phyloP scores from a whole-genome alignment of 1,284 basidiomycete species.

The Papiliotrema flavescens region DNA sequence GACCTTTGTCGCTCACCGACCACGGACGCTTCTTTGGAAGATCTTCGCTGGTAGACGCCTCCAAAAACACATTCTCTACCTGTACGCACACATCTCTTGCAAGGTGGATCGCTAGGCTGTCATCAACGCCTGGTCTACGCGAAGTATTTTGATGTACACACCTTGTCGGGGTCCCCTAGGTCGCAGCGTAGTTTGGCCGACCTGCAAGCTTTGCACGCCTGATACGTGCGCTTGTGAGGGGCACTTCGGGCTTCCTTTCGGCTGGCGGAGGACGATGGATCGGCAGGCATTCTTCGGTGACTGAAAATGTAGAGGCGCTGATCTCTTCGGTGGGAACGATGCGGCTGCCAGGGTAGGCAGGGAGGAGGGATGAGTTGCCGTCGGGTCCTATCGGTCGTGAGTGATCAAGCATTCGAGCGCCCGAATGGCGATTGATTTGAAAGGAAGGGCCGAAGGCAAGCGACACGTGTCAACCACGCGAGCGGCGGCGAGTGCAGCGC shows the following conservation, averaged over 20 bases:
- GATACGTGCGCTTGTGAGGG: not conserved
- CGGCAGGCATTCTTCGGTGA: not conserved
- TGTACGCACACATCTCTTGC: slow-evolving; percentile 15
- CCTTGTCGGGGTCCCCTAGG: not conserved
- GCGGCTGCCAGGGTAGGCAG: too few species aligned
- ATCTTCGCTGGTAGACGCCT: slow-evolving; percentile 4
- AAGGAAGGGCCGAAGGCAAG: too few species aligned
- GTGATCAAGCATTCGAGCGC: too few species aligned
- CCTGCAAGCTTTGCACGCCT: not conserved
- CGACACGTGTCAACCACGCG: too few species aligned
- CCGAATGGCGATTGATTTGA: too few species aligned
- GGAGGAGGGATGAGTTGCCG: too few species aligned
- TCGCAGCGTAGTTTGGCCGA: slow-evolving; percentile 1
- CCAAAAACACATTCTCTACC: slow-evolving; percentile 16
- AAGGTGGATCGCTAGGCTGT: slow-evolving; percentile 4
- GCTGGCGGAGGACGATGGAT: not conserved
- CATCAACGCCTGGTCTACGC: too few species aligned
- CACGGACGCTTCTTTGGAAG: not conserved
- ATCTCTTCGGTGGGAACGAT: too few species aligned
- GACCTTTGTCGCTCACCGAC: not conserved
- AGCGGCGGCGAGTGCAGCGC: too few species aligned
- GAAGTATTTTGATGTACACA: too few species aligned
- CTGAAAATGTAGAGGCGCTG: too few species aligned
- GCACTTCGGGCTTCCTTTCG: not conserved
- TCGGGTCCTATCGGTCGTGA: too few species aligned